Percentiles rank a stretch among this genome's conserved stretches.
Conservation (phyloP, 345 rosid species). For the Passiflora organensis region DNA sequence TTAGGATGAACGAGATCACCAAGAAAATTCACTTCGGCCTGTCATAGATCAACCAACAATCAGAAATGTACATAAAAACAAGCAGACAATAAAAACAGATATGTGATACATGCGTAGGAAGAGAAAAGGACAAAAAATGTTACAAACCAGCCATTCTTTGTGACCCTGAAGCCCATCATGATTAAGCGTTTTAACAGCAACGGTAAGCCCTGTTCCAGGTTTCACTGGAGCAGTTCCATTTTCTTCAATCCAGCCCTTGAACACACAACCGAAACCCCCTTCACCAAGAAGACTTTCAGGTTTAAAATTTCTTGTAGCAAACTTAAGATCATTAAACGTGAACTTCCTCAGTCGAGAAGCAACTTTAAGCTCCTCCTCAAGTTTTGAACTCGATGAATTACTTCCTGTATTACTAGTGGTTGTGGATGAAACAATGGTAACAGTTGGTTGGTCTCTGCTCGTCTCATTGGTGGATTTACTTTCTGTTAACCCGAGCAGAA, state of each 20-base stretch:
- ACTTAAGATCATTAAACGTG: slow-evolving; percentile 82
- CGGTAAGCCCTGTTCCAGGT: slow-evolving; percentile 96
- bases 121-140: slow-evolving; percentile 9
- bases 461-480: slow-evolving; percentile 68
- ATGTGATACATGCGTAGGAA: not conserved
- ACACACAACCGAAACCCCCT: slow-evolving; percentile 97
- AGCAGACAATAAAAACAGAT: not conserved
- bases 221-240: slow-evolving; percentile 97
- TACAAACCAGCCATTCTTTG: slow-evolving; percentile 92
- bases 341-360: slow-evolving; percentile 78
- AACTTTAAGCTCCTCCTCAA: slow-evolving; percentile 80
- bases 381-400: slow-evolving; percentile 73
- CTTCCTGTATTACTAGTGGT: slow-evolving; percentile 81
- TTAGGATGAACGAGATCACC: slow-evolving; percentile 95
- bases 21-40: slow-evolving; percentile 93
- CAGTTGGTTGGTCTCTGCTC: slow-evolving; percentile 63
- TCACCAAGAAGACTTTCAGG: slow-evolving; percentile 98
- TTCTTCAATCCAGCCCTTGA: slow-evolving; percentile 96
- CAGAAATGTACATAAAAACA: slow-evolving; percentile 7
- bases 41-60: slow-evolving; percentile 13
- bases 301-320: slow-evolving; percentile 90
- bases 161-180: slow-evolving; percentile 99
- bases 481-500: slow-evolving; percentile 36
- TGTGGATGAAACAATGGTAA: slow-evolving; percentile 56
- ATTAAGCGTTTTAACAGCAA: slow-evolving; percentile 93